Evolutionary conservation across 305 asterid species (phyloP).

Genomic region (Fraxinus velutina): DNA sequence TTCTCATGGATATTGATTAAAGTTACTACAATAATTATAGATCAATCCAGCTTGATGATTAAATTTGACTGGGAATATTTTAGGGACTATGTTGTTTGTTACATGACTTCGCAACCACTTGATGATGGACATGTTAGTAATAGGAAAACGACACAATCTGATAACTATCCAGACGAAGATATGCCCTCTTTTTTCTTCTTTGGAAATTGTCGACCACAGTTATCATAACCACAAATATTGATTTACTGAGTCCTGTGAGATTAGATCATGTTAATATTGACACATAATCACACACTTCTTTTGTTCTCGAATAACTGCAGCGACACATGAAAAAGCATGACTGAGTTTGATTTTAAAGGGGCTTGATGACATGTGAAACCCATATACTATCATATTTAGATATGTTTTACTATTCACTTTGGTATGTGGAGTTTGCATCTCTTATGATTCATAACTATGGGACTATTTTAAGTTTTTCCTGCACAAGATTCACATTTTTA

Average conservation of each 20-base stretch:
- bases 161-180: neutral
- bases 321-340: neutral
- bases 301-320: neutral
- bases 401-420: neutral
- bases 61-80: neutral
- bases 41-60: neutral
- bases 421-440: neutral
- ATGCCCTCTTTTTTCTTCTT: neutral
- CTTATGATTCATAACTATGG: neutral
- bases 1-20: neutral
- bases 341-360: neutral
- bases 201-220: neutral
- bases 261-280: neutral
- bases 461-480: neutral
- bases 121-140: constrained; percentile 5
- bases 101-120: neutral
- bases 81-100: neutral
- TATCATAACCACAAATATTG: neutral
- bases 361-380: neutral
- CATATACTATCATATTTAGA: neutral
- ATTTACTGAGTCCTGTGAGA: neutral
- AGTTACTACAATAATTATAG: neutral
- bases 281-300: neutral
- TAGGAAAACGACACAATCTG: neutral
- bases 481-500: neutral